These are phyloP conservation scores for Annulohypoxylon stygium DNA, from an alignment of 495 filamentous ascomycete genomes.

Conservation along the genomic window DNA sequence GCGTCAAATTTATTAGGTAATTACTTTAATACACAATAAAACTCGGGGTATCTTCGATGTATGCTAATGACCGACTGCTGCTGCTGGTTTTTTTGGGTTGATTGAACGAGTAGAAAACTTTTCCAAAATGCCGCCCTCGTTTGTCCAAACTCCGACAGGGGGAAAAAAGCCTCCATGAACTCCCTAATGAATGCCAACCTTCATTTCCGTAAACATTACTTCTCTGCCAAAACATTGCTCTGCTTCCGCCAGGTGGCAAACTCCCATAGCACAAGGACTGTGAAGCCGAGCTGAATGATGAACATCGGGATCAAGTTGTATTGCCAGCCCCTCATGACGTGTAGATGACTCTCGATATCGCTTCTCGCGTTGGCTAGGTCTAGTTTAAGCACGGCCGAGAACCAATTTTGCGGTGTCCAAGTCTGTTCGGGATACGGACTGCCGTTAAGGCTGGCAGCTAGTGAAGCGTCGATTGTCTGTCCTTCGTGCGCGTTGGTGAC, in stretches of 20 bases:
- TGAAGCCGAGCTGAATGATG: slow-evolving; percentile 56
- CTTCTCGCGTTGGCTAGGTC: slow-evolving; percentile 53
- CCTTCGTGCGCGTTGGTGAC: slow-evolving; percentile 57
- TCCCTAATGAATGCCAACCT: neutral
- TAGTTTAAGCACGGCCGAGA: slow-evolving; percentile 61
- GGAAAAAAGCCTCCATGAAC: neutral
- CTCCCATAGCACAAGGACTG: slow-evolving; percentile 40
- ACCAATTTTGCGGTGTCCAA: slow-evolving; percentile 72
- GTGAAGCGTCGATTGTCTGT: slow-evolving; percentile 56
- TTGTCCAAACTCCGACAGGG: slow-evolving; percentile 1
- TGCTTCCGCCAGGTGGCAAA: slow-evolving; percentile 42
- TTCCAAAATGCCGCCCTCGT: slow-evolving; percentile 2
- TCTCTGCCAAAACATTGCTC: slow-evolving; percentile 12
- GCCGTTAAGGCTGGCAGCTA: slow-evolving; percentile 53
- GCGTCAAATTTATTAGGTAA: neutral
- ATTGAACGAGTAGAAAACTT: neutral
- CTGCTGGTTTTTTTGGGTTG: neutral
- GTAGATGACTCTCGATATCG: slow-evolving; percentile 58
- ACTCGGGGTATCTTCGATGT: neutral
- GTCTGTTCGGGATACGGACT: slow-evolving; percentile 57
- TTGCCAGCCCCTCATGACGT: slow-evolving; percentile 64
- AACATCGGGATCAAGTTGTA: slow-evolving; percentile 69
- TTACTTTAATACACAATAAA: neutral
- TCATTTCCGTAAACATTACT: slow-evolving; percentile 10
- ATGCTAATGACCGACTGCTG: slow-evolving; percentile 1